These are phyloP conservation scores for Nelumbo lutea DNA, from an alignment of 164 flowering plant genomes.

Conservation along the genomic window DNA sequence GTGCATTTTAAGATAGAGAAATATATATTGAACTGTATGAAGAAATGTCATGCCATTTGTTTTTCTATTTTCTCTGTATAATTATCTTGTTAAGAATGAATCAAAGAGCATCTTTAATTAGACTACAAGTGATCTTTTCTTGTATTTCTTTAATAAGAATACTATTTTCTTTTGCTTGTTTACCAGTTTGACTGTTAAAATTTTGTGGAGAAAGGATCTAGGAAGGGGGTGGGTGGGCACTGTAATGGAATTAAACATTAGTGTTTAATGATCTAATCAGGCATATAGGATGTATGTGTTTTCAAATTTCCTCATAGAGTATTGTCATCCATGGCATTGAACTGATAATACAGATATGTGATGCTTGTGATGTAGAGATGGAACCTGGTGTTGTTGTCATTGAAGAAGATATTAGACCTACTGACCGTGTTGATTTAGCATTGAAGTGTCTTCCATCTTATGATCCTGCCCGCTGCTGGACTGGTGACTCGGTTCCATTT, in stretches of 20 bases:
- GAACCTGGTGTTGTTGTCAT: slow-evolving; percentile 50
- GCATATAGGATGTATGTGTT: not conserved
- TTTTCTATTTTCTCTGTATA: no score
- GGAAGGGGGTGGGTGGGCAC: not conserved
- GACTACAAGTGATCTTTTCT: no score
- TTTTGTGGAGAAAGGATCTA: not conserved
- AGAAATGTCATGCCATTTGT: no score
- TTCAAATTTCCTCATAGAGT: not conserved
- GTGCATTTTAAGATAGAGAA: no score
- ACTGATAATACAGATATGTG: not conserved
- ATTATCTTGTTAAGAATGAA: no score
- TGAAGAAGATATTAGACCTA: slow-evolving; percentile 58
- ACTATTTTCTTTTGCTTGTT: not conserved
- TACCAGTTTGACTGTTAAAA: not conserved
- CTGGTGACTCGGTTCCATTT: slow-evolving; percentile 32
- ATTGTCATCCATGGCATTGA: not conserved
- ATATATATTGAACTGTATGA: no score
- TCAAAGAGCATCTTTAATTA: no score
- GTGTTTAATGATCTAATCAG: no score
- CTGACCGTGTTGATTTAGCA: slow-evolving; percentile 58
- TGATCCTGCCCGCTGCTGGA: slow-evolving; percentile 46
- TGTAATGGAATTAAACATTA: no score
- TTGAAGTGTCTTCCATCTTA: slow-evolving; percentile 76
- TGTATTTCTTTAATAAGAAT: not conserved
- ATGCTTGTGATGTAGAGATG: slow-evolving; percentile 37